Evolutionary conservation across 2,329 filamentous ascomycete genomes (phyloP), one percentile per base, ranked within the genome.

Genomic region (Epichloe typhina): DNA sequence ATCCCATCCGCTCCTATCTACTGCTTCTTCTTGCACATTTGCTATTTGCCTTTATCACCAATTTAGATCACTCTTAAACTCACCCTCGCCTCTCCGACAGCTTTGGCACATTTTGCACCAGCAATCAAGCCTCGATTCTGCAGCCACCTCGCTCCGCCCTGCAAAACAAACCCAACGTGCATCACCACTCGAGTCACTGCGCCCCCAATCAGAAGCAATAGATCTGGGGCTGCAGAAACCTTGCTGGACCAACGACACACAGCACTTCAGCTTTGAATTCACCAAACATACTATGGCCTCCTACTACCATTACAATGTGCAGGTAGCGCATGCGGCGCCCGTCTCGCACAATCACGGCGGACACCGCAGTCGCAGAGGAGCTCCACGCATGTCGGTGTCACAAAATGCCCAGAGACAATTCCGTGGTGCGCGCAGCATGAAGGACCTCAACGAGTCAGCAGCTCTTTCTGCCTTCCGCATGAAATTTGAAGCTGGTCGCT

Each of bases 401-500:
- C 88, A 95, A 64, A 88, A 91, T 71, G 72, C 83, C 47, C 87
- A 94, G 64, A 86, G 89, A 67, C 88, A 95, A 69, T 89, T 88
- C 65, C 86, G 89, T 56, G 83, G 84, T 56, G 84, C 90, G 50
- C 84, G 87, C 64, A 86, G 83, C 62, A 88, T 91, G 71, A 90
- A 94, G 69, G 89, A 95, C 67, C 72, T 88, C 56, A 82, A 82
- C 60, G 89, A 95, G 68, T 77, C 84, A n/a, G 81, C 82, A 19
- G 79, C 83, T 47, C 74, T 94, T 53, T 77, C 79, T 54, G 81
- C 83, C 55, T 96, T 95, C 73, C 86, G 91, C 59, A 81, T 81
- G 58, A 84, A 89, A 64, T 95, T 95, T 60, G 90, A 97, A 72
- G 86, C 88, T 56, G 88, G 87, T 53, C 82, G 89, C 53, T 95